Percentiles rank a stretch among this genome's conserved stretches.
These are phyloP conservation scores for Silene noctiflora DNA, from an alignment of 179 eudicot genomes.

Conservation along the genomic window DNA sequence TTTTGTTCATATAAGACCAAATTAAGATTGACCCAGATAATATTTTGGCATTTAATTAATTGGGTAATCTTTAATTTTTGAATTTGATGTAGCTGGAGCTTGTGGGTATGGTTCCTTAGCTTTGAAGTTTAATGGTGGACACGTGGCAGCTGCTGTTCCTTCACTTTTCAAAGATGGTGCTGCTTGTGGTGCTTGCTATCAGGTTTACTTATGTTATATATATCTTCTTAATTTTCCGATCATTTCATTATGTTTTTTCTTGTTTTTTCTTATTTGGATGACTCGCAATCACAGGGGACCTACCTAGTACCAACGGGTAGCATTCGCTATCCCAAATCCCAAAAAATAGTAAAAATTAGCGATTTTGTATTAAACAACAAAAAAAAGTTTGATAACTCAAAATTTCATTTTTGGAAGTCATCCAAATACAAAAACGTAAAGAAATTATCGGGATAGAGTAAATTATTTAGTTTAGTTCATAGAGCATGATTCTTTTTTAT, in stretches of 20 bases:
- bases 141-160: slow-evolving; percentile 68
- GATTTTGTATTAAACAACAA: too few relatives aligned
- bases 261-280: too few relatives aligned
- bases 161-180: slow-evolving; percentile 62
- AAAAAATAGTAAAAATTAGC: too few relatives aligned
- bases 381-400: too few relatives aligned
- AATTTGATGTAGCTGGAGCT: slow-evolving; percentile 64
- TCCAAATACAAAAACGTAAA: too few relatives aligned
- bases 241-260: not conserved
- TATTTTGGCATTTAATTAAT: slow-evolving; percentile 12
- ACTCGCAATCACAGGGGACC: too few relatives aligned
- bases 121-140: slow-evolving; percentile 49
- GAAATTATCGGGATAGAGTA: too few relatives aligned
- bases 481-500: too few relatives aligned
- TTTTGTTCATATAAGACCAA: slow-evolving; percentile 9
- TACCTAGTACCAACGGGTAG: too few relatives aligned
- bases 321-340: too few relatives aligned
- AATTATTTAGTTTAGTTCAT: too few relatives aligned
- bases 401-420: too few relatives aligned
- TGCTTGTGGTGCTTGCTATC: slow-evolving; percentile 89
- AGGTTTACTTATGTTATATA: slow-evolving; percentile 33
- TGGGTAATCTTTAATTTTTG: slow-evolving; percentile 25
- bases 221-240: not conserved
- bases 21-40: slow-evolving; percentile 27
- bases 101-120: slow-evolving; percentile 88